These are phyloP conservation scores for Cokeromyces recurvatus DNA, from an alignment of 371 early-diverging fungal genomes.

Conservation along the genomic window DNA sequence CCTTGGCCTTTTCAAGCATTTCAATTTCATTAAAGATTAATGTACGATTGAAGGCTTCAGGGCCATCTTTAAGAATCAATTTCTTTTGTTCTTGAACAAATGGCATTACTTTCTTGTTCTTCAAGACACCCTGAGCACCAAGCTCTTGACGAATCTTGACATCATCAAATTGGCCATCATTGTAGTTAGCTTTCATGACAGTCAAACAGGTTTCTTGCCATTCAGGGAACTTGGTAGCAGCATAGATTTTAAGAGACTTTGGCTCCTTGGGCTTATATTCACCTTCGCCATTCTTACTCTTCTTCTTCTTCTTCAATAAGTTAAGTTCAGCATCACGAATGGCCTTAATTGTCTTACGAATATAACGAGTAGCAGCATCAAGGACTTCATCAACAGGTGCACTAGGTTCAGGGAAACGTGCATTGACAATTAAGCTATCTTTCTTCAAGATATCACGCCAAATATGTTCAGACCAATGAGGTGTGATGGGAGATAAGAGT, in stretches of 20 bases:
- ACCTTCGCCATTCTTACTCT: conserved; percentile 53
- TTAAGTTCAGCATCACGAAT: conserved; percentile 83
- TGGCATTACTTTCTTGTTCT: conserved; percentile 94
- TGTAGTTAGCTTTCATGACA: conserved; percentile 65
- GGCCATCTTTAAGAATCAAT: conserved; percentile 62
- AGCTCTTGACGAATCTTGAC: conserved; percentile 68
- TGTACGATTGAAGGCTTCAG: conserved; percentile 75
- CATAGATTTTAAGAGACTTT: conserved; percentile 72
- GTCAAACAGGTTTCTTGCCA: conserved; percentile 87
- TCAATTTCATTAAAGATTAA: conserved; percentile 77
- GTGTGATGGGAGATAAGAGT: conserved; percentile 81
- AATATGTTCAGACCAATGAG: conserved; percentile 93
- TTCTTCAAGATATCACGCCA: conserved; percentile 80
- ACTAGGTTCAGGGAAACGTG: conserved; percentile 67
- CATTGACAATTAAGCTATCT: conserved; percentile 64
- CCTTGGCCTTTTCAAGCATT: conserved; percentile 50
- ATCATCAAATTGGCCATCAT: conserved; percentile 65
- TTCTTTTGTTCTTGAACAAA: conserved; percentile 82
- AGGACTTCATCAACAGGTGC: conserved; percentile 60
- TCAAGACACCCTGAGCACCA: conserved; percentile 69
- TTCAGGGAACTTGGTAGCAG: conserved; percentile 83
- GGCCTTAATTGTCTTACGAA: conserved; percentile 69
- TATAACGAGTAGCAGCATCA: conserved; percentile 75
- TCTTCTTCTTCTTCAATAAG: conserved; percentile 77
- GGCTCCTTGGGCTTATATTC: conserved; percentile 61